Evolutionary conservation across 75 land plant species (phyloP).

Genomic region (Pinus albicaulis): DNA sequence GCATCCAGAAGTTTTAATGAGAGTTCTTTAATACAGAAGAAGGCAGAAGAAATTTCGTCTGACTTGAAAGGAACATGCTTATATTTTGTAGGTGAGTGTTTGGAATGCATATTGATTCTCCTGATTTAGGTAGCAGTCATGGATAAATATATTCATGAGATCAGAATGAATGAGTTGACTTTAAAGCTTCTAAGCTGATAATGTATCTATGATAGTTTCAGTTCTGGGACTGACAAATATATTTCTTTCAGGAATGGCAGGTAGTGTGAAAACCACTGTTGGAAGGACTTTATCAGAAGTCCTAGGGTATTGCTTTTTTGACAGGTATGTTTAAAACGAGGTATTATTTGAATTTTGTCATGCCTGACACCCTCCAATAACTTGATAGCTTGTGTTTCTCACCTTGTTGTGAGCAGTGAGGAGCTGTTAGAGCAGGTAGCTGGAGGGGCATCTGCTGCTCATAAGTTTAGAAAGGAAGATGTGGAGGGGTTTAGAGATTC

Average conservation of each 20-base stretch:
- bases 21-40: conserved; percentile 49
- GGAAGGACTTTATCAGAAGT: conserved; percentile 71
- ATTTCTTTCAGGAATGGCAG: conserved; percentile 61
- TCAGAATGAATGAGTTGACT: not conserved
- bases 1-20: not conserved
- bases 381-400: not conserved
- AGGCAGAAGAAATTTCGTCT: conserved; percentile 37
- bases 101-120: not conserved
- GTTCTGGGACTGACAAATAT: not conserved
- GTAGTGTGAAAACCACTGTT: conserved; percentile 53
- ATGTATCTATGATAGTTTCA: not conserved
- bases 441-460: conserved; percentile 45
- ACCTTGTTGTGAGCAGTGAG: conserved; percentile 49
- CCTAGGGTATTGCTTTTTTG: conserved; percentile 78
- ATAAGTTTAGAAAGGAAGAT: conserved; percentile 40
- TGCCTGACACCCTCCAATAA: not conserved
- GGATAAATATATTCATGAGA: not conserved
- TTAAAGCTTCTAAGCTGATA: not conserved
- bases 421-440: conserved; percentile 65
- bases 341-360: not conserved
- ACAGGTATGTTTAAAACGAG: conserved; percentile 52
- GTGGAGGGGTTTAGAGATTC: conserved; percentile 62
- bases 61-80: conserved; percentile 84
- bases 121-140: not conserved
- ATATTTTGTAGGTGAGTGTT: conserved; percentile 77